A percentile compares a stretch with the other conserved stretches of the same genome.
These are phyloP conservation scores for Fusarium udum DNA, from an alignment of 2,329 filamentous ascomycete genomes.

Conservation along the genomic window DNA sequence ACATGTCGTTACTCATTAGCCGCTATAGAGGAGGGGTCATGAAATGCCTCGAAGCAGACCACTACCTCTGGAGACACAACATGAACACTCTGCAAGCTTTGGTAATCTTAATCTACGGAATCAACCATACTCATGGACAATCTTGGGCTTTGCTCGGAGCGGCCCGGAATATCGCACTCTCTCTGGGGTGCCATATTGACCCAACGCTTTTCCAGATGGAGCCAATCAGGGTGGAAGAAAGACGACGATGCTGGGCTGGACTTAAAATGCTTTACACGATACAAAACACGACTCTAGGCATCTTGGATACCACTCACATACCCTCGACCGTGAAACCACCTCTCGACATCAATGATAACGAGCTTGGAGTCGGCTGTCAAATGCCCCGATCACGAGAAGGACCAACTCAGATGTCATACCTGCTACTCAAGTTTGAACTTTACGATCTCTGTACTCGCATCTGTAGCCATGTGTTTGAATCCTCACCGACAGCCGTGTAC, in stretches of 20 bases:
- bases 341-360: background rate
- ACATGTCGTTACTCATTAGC: constrained; percentile 4
- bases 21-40: constrained; percentile 19
- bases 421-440: background rate
- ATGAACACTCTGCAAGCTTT: constrained; percentile 13
- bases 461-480: background rate
- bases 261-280: constrained; percentile 28
- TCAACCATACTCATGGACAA: constrained; percentile 28
- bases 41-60: constrained; percentile 23
- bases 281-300: constrained; percentile 26
- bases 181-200: constrained; percentile 21
- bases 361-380: background rate
- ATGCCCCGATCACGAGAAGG: background rate
- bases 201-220: constrained; percentile 16
- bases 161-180: constrained; percentile 17
- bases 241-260: constrained; percentile 26
- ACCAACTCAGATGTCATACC: background rate
- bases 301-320: constrained; percentile 1
- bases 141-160: constrained; percentile 24
- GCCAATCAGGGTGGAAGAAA: constrained; percentile 11
- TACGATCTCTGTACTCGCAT: background rate
- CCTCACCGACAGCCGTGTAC: background rate
- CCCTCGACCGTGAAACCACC: background rate
- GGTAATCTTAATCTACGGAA: constrained; percentile 22
- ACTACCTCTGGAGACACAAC: constrained; percentile 28